Base-by-base conservation (phyloP, 2,329 filamentous ascomycete genomes). In the Cercospora canescens region DNA sequence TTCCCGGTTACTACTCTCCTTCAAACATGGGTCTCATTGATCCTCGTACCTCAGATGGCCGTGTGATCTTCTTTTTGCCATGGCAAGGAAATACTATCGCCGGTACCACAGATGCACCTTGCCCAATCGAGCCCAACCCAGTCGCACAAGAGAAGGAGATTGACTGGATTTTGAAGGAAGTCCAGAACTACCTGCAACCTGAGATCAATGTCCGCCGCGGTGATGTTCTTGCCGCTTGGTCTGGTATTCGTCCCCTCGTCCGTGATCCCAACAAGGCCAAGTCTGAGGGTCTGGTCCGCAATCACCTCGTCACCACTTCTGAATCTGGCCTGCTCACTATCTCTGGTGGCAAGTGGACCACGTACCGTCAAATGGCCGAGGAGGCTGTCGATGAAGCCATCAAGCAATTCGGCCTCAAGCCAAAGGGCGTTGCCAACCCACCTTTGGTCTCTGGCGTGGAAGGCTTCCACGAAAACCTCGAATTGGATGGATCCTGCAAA, bases 11-110 rank as follows among this genome's bases (percentile, higher is more conserved):
- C 82, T 95, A 91, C 83, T 91, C 89, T 73, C 92, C 92, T 50
- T 86, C 89, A 21, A 90, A 93, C 75, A 95, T 96, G 92, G 93
- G 93, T 67, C 84, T 96, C 45, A 91, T 96, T 73, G 93, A 96
- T 74, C 92, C 93, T 5, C 88, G 88, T 45, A 95, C 93, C 1
- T 96, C 92, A 1, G 93, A 96, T 75, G 93, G 93, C 21, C 88
- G 93, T 76, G 93, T 96, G 58, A 94, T 96, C 75, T 96, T 96
- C 87, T 96, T 96, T 85, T 84, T 96, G 45, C 93, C 93, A 24
- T 96, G 93, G 93, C 92, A 96, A 81, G 92, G 92, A 57, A 95
- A 95, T 81, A 96, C 92, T 14, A 95, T 96, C 75, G 93, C 92
- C 54, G 93, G 93, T 67, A 96, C 93, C 5, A 96, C 92, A 7